These are phyloP conservation scores for Schizothecium vesticola DNA, from an alignment of 495 filamentous ascomycete genomes.

Conservation along the genomic window DNA sequence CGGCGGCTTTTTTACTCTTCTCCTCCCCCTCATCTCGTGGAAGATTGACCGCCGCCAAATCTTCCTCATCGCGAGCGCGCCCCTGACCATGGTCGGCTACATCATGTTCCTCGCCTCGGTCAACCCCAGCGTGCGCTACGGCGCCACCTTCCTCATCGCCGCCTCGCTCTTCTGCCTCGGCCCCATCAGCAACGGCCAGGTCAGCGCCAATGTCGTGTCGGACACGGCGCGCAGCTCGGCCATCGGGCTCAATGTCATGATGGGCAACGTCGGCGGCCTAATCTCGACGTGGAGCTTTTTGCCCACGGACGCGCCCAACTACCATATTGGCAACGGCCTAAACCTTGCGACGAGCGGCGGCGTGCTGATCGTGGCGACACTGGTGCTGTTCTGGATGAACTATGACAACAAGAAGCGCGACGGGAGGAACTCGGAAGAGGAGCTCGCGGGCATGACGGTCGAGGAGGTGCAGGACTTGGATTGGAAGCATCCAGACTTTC, in stretches of 20 bases:
- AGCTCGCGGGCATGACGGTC: conserved; percentile 50
- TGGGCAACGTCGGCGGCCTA: conserved; percentile 66
- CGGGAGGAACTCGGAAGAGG: conserved; percentile 46
- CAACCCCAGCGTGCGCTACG: conserved; percentile 54
- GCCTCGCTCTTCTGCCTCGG: conserved; percentile 63
- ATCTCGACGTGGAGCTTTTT: conserved; percentile 68
- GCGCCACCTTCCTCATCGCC: conserved; percentile 65
- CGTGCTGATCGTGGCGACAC: conserved; percentile 45
- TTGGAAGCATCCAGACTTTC: conserved; percentile 68
- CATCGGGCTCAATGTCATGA: conserved; percentile 59
- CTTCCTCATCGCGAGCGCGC: conserved; percentile 54
- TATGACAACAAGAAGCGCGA: conserved; percentile 57
- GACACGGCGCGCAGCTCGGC: conserved; percentile 63
- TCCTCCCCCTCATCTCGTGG: conserved; percentile 58
- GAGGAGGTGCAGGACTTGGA: conserved; percentile 61
- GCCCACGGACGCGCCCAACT: conserved; percentile 59
- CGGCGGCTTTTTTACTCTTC: conserved; percentile 60
- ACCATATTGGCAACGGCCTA: conserved; percentile 67
- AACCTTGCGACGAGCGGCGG: conserved; percentile 59
- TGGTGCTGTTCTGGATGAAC: conserved; percentile 55
- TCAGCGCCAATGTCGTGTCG: conserved; percentile 63
- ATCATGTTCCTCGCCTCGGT: conserved; percentile 62
- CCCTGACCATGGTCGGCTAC: conserved; percentile 62
- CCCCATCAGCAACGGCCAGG: conserved; percentile 59
- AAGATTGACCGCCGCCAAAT: conserved; percentile 53